These are phyloP conservation scores for Pestalotiopsis sp. DNA, from an alignment of 2,329 filamentous ascomycete genomes.

Conservation along the genomic window DNA sequence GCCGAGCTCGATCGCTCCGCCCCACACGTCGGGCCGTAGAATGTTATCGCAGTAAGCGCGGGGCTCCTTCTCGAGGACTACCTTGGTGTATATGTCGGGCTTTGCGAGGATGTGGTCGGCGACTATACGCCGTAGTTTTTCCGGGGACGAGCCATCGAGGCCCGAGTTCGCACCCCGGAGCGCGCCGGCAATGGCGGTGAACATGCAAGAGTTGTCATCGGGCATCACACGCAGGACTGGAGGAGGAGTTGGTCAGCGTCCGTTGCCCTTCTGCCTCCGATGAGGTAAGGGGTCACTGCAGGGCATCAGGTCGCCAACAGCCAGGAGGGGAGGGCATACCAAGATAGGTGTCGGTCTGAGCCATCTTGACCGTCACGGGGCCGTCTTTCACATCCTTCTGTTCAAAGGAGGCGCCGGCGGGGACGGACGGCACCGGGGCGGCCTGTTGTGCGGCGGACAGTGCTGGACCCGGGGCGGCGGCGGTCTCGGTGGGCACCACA, in stretches of 20 bases:
- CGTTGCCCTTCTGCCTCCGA: background rate
- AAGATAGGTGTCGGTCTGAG: conserved; percentile 10
- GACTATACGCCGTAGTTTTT: conserved; percentile 72
- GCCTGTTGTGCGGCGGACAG: conserved; percentile 12
- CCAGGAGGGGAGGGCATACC: background rate
- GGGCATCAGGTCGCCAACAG: background rate
- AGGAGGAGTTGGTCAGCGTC: background rate
- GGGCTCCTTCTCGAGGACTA: conserved; percentile 73
- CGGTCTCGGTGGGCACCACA: conserved; percentile 44
- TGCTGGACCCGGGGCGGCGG: conserved; percentile 11
- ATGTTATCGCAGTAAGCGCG: conserved; percentile 83
- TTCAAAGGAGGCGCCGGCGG: conserved; percentile 7
- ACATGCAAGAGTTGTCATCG: conserved; percentile 94
- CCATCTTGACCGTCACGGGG: conserved; percentile 10
- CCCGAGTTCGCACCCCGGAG: conserved; percentile 61
- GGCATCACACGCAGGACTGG: conserved; percentile 91
- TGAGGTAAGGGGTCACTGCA: background rate
- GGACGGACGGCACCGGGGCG: background rate
- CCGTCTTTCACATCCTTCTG: conserved; percentile 24
- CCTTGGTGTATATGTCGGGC: conserved; percentile 72
- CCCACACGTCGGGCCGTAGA: conserved; percentile 80
- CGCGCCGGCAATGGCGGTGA: conserved; percentile 82
- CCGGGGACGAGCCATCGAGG: conserved; percentile 23
- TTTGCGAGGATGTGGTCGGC: conserved; percentile 77
- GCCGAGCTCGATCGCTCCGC: conserved; percentile 85